A percentile compares a stretch with the other conserved stretches of the same genome.
Conservation (phyloP, 225 moss, liverwort and hornwort species). For the Ulota crispa region DNA sequence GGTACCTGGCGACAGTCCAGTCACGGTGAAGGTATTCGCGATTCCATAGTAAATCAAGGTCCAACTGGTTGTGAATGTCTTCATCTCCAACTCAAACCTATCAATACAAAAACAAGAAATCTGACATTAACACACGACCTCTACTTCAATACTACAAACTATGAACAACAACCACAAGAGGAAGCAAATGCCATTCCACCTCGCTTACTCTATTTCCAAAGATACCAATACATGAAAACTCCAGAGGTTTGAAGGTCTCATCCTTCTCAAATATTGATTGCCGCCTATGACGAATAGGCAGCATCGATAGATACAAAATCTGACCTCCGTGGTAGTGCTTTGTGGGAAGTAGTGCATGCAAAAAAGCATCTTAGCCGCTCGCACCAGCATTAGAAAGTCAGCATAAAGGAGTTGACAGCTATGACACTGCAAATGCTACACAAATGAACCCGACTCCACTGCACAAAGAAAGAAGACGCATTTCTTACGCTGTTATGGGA, state of each 20-base stretch:
- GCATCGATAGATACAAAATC: too few relatives aligned
- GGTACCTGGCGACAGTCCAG: constrained; percentile 48
- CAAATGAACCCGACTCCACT: background rate
- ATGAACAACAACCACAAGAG: background rate
- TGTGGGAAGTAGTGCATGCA: too few relatives aligned
- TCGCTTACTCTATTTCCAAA: background rate
- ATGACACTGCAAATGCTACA: background rate
- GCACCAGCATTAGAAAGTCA: background rate
- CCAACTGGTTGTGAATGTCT: constrained; percentile 26
- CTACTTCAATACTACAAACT: background rate
- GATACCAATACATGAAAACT: background rate
- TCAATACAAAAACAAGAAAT: constrained; percentile 4
- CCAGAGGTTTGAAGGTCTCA: background rate
- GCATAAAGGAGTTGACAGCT: background rate
- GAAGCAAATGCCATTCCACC: background rate
- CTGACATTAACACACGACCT: background rate
- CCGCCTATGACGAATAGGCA: background rate
- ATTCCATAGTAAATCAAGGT: constrained; percentile 39
- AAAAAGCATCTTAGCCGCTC: too few relatives aligned
- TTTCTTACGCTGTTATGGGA: constrained; percentile 51
- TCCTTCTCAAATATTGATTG: background rate
- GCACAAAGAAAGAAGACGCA: background rate
- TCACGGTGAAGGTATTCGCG: constrained; percentile 16
- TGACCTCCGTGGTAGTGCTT: too few relatives aligned
- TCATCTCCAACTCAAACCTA: constrained; percentile 50